phyloP scores from a whole-genome alignment of 441 rosid genomes.

The Gossypium trilobum region DNA sequence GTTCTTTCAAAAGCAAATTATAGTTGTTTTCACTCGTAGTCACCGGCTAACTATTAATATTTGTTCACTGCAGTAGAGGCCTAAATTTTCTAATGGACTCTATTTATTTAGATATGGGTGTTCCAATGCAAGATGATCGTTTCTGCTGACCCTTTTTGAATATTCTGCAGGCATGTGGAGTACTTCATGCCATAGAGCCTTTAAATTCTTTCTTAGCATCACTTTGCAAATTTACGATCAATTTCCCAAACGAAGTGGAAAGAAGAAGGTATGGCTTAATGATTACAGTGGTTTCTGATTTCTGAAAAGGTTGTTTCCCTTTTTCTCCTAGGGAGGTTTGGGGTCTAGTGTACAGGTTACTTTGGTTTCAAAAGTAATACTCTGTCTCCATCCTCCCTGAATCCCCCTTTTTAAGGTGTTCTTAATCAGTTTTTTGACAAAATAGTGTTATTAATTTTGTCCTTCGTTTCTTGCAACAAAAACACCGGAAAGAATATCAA shows the following conservation, averaged over 20 bases:
- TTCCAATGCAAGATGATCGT: slow-evolving; percentile 11
- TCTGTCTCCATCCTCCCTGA: background rate
- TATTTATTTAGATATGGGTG: background rate
- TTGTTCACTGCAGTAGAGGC: background rate
- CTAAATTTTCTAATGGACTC: slow-evolving; percentile 8
- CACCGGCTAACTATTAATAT: background rate
- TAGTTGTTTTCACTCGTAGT: slow-evolving; percentile 1
- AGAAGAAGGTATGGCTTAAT: slow-evolving; percentile 48
- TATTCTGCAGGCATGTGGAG: slow-evolving; percentile 84
- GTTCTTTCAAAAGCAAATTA: background rate
- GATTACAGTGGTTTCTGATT: background rate
- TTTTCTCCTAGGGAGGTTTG: background rate
- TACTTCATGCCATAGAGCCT: slow-evolving; percentile 94
- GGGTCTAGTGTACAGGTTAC: background rate
- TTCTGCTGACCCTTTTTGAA: slow-evolving; percentile 15
- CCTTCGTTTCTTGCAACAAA: background rate
- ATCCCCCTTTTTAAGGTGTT: background rate
- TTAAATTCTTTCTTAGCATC: slow-evolving; percentile 95
- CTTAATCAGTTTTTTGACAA: background rate
- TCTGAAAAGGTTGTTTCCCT: background rate
- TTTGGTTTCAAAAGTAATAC: background rate
- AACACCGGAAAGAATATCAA: background rate
- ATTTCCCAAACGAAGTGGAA: slow-evolving; percentile 72
- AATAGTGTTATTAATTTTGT: background rate
- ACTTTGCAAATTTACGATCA: slow-evolving; percentile 89